phyloP scores from a whole-genome alignment of 371 early-diverging fungal species.

The Rhizopus stolonifer region DNA sequence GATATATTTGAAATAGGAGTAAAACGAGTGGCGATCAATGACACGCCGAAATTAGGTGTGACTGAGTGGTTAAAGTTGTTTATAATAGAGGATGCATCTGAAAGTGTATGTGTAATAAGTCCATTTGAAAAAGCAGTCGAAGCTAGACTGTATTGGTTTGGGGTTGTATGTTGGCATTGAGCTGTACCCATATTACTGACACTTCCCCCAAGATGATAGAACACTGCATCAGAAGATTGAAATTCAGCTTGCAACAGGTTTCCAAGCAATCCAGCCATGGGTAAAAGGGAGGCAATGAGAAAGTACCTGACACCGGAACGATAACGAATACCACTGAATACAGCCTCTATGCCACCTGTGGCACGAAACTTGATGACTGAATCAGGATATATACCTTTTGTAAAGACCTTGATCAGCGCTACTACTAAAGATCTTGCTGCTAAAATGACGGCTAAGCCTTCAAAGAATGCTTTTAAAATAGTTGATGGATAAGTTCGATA shows the following conservation, averaged over 20 bases:
- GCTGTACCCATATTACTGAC: not conserved
- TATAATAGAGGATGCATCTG: slow-evolving; percentile 12
- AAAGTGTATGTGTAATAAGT: slow-evolving; percentile 6
- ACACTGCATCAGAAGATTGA: slow-evolving; percentile 13
- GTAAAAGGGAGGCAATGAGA: slow-evolving; percentile 10
- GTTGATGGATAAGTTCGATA: slow-evolving; percentile 20
- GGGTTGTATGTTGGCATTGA: slow-evolving; percentile 8
- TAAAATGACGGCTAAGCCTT: slow-evolving; percentile 4
- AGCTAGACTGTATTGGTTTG: slow-evolving; percentile 3
- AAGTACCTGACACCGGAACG: slow-evolving; percentile 17
- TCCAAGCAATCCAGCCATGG: slow-evolving; percentile 10
- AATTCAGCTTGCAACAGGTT: slow-evolving; percentile 13
- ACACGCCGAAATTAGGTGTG: not conserved
- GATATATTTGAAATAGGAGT: not conserved
- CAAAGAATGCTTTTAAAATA: slow-evolving; percentile 13
- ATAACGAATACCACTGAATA: slow-evolving; percentile 14
- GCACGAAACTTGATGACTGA: slow-evolving; percentile 8
- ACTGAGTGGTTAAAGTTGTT: slow-evolving; percentile 1
- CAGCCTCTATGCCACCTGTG: slow-evolving; percentile 18
- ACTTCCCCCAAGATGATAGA: not conserved
- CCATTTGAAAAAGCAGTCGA: slow-evolving; percentile 12
- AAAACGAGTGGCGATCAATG: not conserved
- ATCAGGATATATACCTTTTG: slow-evolving; percentile 13
- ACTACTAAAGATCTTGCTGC: slow-evolving; percentile 14
- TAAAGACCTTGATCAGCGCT: slow-evolving; percentile 10